Conservation (phyloP, 306 rosid genomes). For the Rosa rugosa region DNA sequence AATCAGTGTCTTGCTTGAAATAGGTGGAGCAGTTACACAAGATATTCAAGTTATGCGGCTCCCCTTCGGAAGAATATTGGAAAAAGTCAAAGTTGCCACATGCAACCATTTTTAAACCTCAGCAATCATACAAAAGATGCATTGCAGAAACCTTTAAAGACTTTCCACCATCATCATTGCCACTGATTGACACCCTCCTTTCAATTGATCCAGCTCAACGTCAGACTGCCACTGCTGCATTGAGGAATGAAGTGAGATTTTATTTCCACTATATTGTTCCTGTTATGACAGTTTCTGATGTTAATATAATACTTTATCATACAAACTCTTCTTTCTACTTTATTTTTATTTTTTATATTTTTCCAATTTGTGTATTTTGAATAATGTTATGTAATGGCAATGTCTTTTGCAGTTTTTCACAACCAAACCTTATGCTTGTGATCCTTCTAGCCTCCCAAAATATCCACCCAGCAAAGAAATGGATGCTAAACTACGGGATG, state of each 20-base stretch:
- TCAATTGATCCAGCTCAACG: slow-evolving; percentile 84
- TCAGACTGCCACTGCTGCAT: slow-evolving; percentile 75
- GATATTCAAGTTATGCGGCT: slow-evolving; percentile 93
- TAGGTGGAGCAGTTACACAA: slow-evolving; percentile 94
- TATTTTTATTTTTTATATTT: not conserved
- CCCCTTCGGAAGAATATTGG: slow-evolving; percentile 93
- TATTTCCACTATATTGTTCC: slow-evolving; percentile 20
- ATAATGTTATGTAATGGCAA: slow-evolving; percentile 6
- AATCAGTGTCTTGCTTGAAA: slow-evolving; percentile 20
- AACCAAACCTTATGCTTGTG: slow-evolving; percentile 92
- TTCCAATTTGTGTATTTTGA: not conserved
- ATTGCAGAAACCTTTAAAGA: slow-evolving; percentile 70
- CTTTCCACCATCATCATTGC: slow-evolving; percentile 75
- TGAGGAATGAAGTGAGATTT: slow-evolving; percentile 77
- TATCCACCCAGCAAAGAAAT: slow-evolving; percentile 99
- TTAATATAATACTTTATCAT: slow-evolving; percentile 1
- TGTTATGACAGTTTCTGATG: slow-evolving; percentile 9
- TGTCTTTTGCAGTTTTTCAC: slow-evolving; percentile 78
- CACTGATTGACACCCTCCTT: slow-evolving; percentile 76
- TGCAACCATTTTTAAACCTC: slow-evolving; percentile 88
- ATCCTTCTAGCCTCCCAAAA: slow-evolving; percentile 96
- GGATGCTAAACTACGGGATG: slow-evolving; percentile 97
- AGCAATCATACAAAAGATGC: slow-evolving; percentile 80
- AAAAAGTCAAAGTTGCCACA: slow-evolving; percentile 81
- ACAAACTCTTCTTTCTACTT: not conserved